Percentiles rank a stretch among this genome's conserved stretches.
These are phyloP conservation scores for Neurospora pannonica DNA, from an alignment of 495 filamentous ascomycete species.

Conservation along the genomic window DNA sequence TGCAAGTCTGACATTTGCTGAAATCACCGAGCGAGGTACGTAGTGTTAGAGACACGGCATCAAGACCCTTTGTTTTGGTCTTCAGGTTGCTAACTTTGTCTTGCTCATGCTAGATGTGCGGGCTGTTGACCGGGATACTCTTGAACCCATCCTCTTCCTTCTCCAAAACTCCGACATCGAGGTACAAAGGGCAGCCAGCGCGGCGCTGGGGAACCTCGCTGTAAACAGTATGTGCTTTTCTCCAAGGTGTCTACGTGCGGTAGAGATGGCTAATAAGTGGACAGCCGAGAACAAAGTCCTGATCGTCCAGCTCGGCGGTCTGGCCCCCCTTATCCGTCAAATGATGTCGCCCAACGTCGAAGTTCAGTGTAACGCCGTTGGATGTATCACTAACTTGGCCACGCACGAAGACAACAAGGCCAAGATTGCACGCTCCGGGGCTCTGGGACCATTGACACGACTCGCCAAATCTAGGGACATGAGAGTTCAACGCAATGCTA, in stretches of 20 bases:
- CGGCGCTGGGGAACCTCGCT: slow-evolving; percentile 89
- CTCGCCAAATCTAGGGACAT: slow-evolving; percentile 97
- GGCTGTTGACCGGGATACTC: slow-evolving; percentile 87
- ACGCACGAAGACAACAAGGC: slow-evolving; percentile 99
- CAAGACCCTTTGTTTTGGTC: neutral
- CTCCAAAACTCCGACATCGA: slow-evolving; percentile 93
- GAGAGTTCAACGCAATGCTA: slow-evolving; percentile 96
- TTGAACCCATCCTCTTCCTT: slow-evolving; percentile 91
- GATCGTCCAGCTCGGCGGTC: slow-evolving; percentile 84
- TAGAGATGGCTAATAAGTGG: slow-evolving; percentile 33
- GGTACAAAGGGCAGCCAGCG: slow-evolving; percentile 93
- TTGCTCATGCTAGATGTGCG: slow-evolving; percentile 62
- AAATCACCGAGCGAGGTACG: slow-evolving; percentile 96
- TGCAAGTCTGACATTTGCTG: slow-evolving; percentile 95
- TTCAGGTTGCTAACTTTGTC: slow-evolving; percentile 11
- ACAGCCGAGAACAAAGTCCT: slow-evolving; percentile 95
- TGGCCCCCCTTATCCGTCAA: slow-evolving; percentile 87
- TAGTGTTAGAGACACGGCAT: slow-evolving; percentile 1
- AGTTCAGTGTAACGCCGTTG: slow-evolving; percentile 97
- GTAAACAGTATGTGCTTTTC: slow-evolving; percentile 69
- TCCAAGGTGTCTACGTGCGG: neutral
- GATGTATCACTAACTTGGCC: slow-evolving; percentile 95
- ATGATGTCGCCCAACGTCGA: slow-evolving; percentile 99
- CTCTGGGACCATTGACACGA: slow-evolving; percentile 78
- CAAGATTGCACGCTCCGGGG: slow-evolving; percentile 92